Evolutionary conservation across 2,329 filamentous ascomycete genomes (phyloP).

Genomic region (Chrysoporthe deuterocubensis): DNA sequence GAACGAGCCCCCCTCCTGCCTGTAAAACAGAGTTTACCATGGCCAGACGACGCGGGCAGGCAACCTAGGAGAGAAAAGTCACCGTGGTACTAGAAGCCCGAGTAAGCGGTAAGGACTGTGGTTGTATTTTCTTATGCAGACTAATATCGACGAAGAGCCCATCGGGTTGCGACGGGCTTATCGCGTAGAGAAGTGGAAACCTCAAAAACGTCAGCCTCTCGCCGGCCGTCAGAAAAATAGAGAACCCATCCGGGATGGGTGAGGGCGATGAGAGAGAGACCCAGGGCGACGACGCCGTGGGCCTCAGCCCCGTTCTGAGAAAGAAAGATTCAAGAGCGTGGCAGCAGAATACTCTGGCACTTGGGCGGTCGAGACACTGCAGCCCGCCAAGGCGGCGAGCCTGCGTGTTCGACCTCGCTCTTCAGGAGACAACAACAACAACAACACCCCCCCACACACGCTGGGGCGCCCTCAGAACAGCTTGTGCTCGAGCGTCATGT

Average conservation of each 20-base stretch:
- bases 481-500: conserved; percentile 64
- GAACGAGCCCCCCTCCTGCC: too few species aligned
- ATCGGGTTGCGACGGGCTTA: neutral
- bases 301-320: neutral
- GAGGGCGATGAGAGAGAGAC: neutral
- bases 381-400: neutral
- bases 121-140: conserved; percentile 26
- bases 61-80: neutral
- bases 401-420: too few species aligned
- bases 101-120: conserved; percentile 26
- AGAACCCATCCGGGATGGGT: neutral
- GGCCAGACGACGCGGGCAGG: neutral
- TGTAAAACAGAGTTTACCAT: neutral
- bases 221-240: neutral
- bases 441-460: too few species aligned
- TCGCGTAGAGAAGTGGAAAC: neutral
- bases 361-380: neutral
- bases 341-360: neutral
- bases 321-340: neutral
- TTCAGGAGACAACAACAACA: too few species aligned
- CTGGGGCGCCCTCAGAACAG: conserved; percentile 13
- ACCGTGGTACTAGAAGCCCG: neutral
- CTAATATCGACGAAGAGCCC: neutral
- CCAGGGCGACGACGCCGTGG: neutral
- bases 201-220: neutral